Evolutionary conservation across 2,329 filamentous ascomycete species (phyloP).

Genomic region (Cephalotrichum gorgonifer): DNA sequence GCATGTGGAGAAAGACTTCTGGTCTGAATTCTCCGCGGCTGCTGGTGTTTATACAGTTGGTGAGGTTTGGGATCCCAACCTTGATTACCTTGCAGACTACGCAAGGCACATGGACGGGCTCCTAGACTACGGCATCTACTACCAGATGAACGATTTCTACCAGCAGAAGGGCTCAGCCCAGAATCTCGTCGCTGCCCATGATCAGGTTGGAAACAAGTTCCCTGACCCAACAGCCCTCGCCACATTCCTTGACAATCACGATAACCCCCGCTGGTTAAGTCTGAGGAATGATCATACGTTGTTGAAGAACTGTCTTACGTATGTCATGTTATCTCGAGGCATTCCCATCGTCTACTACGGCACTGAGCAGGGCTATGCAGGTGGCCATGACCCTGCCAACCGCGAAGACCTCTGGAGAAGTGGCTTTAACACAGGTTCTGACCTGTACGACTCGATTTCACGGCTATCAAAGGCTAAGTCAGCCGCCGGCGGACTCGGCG

Average conservation of each 20-base stretch:
- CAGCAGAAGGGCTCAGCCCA: conserved; percentile 26
- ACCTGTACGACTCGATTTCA: conserved; percentile 39
- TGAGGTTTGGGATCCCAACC: conserved; percentile 47
- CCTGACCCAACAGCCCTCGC: conserved; percentile 33
- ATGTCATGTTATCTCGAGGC: conserved; percentile 49
- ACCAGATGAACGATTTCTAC: conserved; percentile 27
- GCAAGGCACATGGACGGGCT: conserved; percentile 45
- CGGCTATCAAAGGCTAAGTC: conserved; percentile 32
- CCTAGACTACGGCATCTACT: conserved; percentile 48
- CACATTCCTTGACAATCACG: conserved; percentile 50
- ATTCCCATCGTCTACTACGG: conserved; percentile 58
- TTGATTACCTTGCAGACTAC: conserved; percentile 40
- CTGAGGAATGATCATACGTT: conserved; percentile 41
- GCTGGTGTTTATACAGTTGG: conserved; percentile 50
- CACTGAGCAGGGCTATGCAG: conserved; percentile 49
- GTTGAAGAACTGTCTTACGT: conserved; percentile 50
- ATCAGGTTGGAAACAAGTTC: conserved; percentile 23
- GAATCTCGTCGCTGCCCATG: conserved; percentile 26
- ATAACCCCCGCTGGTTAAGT: conserved; percentile 41
- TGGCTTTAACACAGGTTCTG: conserved; percentile 30
- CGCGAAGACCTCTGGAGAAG: conserved; percentile 51
- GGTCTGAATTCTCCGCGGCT: conserved; percentile 38
- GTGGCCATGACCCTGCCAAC: conserved; percentile 35
- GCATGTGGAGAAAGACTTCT: conserved; percentile 50
- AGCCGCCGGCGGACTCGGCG: conserved; percentile 30